Base-by-base conservation (phyloP, 2,329 filamentous ascomycete species). In the Drechslerella coelobrocha region DNA sequence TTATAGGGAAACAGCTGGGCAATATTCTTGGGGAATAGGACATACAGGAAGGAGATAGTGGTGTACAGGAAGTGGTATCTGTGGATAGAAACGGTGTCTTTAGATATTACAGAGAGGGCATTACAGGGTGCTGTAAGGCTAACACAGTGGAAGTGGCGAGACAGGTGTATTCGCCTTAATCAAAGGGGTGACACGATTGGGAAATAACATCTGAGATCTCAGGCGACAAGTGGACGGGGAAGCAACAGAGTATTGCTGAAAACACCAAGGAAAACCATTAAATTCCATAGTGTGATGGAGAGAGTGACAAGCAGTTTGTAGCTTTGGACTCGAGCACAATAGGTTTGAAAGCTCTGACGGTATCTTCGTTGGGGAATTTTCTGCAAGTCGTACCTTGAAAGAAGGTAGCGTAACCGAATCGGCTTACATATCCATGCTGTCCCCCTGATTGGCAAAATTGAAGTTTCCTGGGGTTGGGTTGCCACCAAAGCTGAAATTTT, bases 401-500 rank as follows among this genome's bases (percentile, higher is more conserved):
- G 29, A 43, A 53, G 12, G 10, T 2, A 19, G 52, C 9, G 52
- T 34, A 51, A 34, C 31, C 45, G 1, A 43, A 14, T 29, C 24
- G 37, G 61, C 41, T 85, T 84, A 88, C 86, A 88, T 90, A 77
- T 90, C 88, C 87, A 90, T 90, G 41, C 85, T 86, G 77, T 89
- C 88, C 73, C 86, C 86, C 77, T 87, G 83, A 77, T 87, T 91
- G 79, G 90, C 90, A 79, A 99, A 99, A 86, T 91, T 96, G 86
- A 97, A 99, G 78, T 90, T 89, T 75, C 89, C 88, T 39, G 74
- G 72, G 17, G 72, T 61, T 76, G 89, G 86, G 76, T 86, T 83
- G 34, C 81, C 80, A 77, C 89, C 88, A 80, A 97, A 89, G 77
- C 92, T 86, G 80, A 93, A 94, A 63, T 87, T 87, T 68, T 88